A percentile compares a stretch with the other conserved stretches of the same genome.
These are phyloP conservation scores for Paraphoma sp. DNA, from an alignment of 2,329 filamentous ascomycete species.

Conservation along the genomic window DNA sequence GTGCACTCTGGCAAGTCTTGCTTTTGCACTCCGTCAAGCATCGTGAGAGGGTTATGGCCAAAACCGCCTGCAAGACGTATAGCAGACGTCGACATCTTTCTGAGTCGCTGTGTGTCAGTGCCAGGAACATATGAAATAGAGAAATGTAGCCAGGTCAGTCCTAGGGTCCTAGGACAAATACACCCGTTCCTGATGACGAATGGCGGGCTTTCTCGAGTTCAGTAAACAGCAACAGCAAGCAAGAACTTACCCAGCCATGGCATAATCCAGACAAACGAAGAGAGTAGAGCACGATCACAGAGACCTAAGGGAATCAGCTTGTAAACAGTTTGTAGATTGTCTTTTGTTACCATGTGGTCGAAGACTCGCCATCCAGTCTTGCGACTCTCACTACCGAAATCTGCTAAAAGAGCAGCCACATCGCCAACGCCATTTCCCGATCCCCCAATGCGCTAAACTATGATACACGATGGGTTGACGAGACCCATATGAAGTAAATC, in stretches of 20 bases:
- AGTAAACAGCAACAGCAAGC: conserved; percentile 7
- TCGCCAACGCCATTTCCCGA: conserved; percentile 1
- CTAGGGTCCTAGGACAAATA: too few species aligned
- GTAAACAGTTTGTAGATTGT: conserved; percentile 26
- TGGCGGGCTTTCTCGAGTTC: not conserved
- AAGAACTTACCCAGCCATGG: conserved; percentile 17
- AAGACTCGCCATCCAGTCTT: not conserved
- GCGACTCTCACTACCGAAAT: not conserved
- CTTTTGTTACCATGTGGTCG: conserved; percentile 27
- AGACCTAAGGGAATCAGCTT: conserved; percentile 29
- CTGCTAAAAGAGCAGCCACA: not conserved
- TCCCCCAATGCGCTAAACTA: conserved; percentile 6
- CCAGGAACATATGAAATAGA: too few species aligned
- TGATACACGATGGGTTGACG: conserved; percentile 3
- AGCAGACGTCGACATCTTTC: too few species aligned
- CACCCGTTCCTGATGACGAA: too few species aligned
- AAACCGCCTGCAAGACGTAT: too few species aligned
- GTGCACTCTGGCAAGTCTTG: too few species aligned
- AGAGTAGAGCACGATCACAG: conserved; percentile 15
- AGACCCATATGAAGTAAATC: conserved; percentile 1
- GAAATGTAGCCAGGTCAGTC: too few species aligned
- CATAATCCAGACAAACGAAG: not conserved
- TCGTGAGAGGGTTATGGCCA: too few species aligned
- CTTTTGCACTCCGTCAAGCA: too few species aligned
- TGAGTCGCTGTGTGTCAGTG: too few species aligned